Evolutionary conservation across 805 yeast species (phyloP).

Genomic region (Nakazawaea siamensis): DNA sequence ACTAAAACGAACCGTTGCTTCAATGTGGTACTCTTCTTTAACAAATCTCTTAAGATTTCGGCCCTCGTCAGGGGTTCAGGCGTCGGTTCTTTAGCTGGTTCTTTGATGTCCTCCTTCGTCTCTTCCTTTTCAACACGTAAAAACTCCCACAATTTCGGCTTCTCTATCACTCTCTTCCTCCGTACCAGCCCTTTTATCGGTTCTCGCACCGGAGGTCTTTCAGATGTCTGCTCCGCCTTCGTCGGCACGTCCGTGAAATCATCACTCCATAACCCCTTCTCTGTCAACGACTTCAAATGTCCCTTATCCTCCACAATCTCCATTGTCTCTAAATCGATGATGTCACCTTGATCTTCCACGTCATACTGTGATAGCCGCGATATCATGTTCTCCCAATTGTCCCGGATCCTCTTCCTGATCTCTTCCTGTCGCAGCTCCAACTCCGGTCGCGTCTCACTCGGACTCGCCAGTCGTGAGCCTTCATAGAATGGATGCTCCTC

Average conservation of each 20-base stretch:
- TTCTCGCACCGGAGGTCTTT: too few species aligned
- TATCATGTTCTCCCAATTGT: slow-evolving; percentile 44
- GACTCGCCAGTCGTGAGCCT: background rate
- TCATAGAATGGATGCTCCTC: background rate
- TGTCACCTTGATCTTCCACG: slow-evolving; percentile 48
- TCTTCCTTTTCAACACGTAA: background rate
- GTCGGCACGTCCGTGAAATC: too few species aligned
- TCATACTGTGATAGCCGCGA: slow-evolving; percentile 39
- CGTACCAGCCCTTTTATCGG: too few species aligned
- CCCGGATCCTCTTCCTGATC: slow-evolving; percentile 1
- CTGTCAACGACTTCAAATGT: slow-evolving; percentile 44
- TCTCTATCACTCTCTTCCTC: background rate
- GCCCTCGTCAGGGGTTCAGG: too few species aligned
- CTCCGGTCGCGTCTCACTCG: too few species aligned
- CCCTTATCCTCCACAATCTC: slow-evolving; percentile 59
- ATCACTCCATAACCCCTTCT: slow-evolving; percentile 25
- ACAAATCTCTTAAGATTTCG: too few species aligned
- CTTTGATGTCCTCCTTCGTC: background rate
- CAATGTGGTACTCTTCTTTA: too few species aligned
- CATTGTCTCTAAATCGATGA: slow-evolving; percentile 59
- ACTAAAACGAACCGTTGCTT: too few species aligned
- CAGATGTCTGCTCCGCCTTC: background rate
- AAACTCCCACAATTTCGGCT: background rate
- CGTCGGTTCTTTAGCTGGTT: background rate
- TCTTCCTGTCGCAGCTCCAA: slow-evolving; percentile 10